Evolutionary conservation across 2,329 filamentous ascomycete genomes (phyloP), one percentile per base, ranked within the genome.

Genomic region (Tolypocladium tundrense): DNA sequence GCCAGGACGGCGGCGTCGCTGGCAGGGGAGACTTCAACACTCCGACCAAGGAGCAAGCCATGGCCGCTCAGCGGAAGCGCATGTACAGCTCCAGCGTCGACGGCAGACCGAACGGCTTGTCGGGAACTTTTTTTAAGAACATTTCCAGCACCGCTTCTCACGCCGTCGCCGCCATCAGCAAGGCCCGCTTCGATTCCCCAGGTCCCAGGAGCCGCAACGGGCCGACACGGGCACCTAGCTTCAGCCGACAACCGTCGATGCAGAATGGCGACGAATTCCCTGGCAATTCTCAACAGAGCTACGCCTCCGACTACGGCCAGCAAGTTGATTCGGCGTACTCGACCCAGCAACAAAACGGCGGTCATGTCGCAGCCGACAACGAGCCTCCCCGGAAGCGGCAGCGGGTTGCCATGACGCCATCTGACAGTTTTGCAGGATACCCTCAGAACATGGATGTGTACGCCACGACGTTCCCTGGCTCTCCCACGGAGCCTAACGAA

Each of bases 21-120:
- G 87, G 88, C 58, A 84, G 86, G 53, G 89, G 88, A 53, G 84
- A 87, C 64, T 82, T 96, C 65, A 93, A 97, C 67, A 97, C 94
- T 0, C 94, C 94, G 0, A 99, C 94, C 42, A 99, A 99, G 73
- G 94, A 97, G 73, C 94, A 97, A 73, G 94, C 94, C 60, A 96
- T 97, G 92, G 94, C 94, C 13, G 93, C 93, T 6, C 88, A 91
- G 73, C 80, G 94, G 64, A 97, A 99, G 72, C 85, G 93, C 63
- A 85, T 97, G 73, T 97, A 97, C 74, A 96, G 88, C 63, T 70
- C 73, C 10, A 69, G 65, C 40, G 81, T 84, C 53, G 90, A 96
- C 59, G 84, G 80, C 54, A 82, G 91, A 54, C 75, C 80, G 14
- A 85, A 84, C 65, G 85, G 82, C 67, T 65, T 85, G 66, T 86